Conservation (phyloP, 2,329 filamentous ascomycete species). For the Xylaria sp. region DNA sequence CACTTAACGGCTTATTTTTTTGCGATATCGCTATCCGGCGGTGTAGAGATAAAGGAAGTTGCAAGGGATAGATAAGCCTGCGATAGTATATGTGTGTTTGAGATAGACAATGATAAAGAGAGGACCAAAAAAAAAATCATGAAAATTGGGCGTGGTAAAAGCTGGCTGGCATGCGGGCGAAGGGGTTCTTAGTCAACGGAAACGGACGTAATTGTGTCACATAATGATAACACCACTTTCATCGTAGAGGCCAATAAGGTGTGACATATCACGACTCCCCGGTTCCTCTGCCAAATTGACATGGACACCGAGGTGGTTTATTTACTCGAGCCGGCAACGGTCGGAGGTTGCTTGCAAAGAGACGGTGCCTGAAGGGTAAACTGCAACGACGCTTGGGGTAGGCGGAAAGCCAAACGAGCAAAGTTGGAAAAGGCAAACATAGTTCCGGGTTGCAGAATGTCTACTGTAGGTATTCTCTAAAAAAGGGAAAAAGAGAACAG, state of each 20-base stretch:
- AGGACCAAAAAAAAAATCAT: background rate
- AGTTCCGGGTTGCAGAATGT: background rate
- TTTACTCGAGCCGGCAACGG: background rate
- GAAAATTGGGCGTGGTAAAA: conserved; percentile 12
- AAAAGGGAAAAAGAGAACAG: conserved; percentile 1
- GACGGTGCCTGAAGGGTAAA: background rate
- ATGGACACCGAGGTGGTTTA: background rate
- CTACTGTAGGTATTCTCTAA: background rate
- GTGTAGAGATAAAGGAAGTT: conserved; percentile 38
- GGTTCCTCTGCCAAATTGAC: background rate
- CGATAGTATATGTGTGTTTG: conserved; percentile 3
- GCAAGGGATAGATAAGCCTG: conserved; percentile 33
- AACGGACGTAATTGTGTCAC: conserved; percentile 33
- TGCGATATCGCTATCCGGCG: conserved; percentile 29
- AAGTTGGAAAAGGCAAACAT: background rate
- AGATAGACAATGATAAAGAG: conserved; percentile 26
- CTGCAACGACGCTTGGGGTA: background rate
- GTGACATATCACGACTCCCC: background rate
- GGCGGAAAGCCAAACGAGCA: background rate
- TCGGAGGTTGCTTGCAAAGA: background rate
- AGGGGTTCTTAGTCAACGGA: conserved; percentile 31
- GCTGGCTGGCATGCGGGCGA: conserved; percentile 19
- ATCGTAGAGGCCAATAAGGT: conserved; percentile 10
- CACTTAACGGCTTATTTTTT: conserved; percentile 13
- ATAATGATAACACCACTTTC: conserved; percentile 19